Percentiles rank a stretch among this genome's conserved stretches.
phyloP scores from a whole-genome alignment of 192 early-diverging fungal species.

The Chytriomyces confervae region DNA sequence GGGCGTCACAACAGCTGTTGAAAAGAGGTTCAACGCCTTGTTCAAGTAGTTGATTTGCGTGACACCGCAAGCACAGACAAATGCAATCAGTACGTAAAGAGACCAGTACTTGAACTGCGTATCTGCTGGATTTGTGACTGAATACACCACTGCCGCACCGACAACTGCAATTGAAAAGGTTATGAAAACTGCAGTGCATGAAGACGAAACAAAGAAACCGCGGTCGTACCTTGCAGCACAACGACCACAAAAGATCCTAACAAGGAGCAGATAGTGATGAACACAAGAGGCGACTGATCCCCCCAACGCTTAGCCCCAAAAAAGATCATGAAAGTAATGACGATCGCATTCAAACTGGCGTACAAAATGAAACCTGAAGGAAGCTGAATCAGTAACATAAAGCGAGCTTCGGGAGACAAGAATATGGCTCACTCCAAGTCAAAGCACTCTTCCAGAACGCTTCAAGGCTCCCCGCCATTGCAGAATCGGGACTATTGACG shows the following conservation, averaged over 20 bases:
- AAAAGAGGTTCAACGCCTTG: constrained; percentile 92
- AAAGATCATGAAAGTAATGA: constrained; percentile 70
- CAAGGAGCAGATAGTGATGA: constrained; percentile 93
- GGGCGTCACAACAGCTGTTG: constrained; percentile 71
- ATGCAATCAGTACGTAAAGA: constrained; percentile 85
- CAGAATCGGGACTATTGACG: not conserved
- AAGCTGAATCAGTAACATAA: not conserved
- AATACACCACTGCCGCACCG: constrained; percentile 90
- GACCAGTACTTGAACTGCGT: constrained; percentile 91
- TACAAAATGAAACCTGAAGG: constrained; percentile 80
- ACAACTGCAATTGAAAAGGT: constrained; percentile 63
- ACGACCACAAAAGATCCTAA: constrained; percentile 80
- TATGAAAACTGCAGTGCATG: not conserved
- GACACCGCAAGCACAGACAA: constrained; percentile 82
- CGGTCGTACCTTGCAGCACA: not conserved
- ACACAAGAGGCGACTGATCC: constrained; percentile 81
- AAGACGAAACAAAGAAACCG: too few relatives aligned
- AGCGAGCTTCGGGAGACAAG: not conserved
- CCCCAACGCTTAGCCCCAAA: constrained; percentile 80
- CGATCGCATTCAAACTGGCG: constrained; percentile 65
- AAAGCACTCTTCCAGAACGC: not conserved
- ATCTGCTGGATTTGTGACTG: constrained; percentile 89
- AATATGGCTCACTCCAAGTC: constrained; percentile 32
- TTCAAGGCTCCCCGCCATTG: not conserved
- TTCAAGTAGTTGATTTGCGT: constrained; percentile 99